These are phyloP conservation scores for Hepatocystis sp. DNA, from an alignment of 169 alveolate genomes.

Conservation along the genomic window DNA sequence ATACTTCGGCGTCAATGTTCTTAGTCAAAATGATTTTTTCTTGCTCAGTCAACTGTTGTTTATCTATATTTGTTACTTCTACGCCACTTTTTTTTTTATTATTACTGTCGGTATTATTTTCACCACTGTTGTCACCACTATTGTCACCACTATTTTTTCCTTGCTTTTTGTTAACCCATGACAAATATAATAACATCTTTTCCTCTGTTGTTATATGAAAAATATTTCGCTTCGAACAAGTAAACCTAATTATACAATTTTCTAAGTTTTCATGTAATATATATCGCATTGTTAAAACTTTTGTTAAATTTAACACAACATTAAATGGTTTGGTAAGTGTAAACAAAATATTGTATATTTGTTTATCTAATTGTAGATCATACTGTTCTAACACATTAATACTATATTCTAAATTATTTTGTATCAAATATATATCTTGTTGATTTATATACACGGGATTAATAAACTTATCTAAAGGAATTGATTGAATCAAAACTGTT, in stretches of 20 bases:
- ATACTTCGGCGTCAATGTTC: no score
- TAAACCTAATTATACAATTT: slow-evolving; percentile 26
- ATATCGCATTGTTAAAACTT: slow-evolving; percentile 30
- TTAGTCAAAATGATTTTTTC: no score
- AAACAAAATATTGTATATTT: slow-evolving; percentile 24
- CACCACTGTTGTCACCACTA: no score
- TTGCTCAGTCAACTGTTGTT: no score
- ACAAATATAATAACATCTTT: background rate
- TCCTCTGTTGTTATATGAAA: slow-evolving; percentile 10
- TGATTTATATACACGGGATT: no score
- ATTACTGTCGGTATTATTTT: no score
- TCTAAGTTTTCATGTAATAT: slow-evolving; percentile 32
- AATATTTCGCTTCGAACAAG: background rate
- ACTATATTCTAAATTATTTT: slow-evolving; percentile 13
- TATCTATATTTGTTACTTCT: no score
- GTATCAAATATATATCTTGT: slow-evolving; percentile 31
- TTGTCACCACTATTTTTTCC: background rate
- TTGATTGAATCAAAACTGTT: background rate
- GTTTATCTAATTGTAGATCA: background rate
- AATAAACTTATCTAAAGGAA: slow-evolving; percentile 2
- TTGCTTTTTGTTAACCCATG: no score
- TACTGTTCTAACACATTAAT: slow-evolving; percentile 8
- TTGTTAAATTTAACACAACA: slow-evolving; percentile 20
- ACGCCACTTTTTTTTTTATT: no score
- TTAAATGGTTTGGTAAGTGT: slow-evolving; percentile 22